These are phyloP conservation scores for Hymenoscyphus fructigenus DNA, from an alignment of 2,329 filamentous ascomycete species.

Conservation along the genomic window DNA sequence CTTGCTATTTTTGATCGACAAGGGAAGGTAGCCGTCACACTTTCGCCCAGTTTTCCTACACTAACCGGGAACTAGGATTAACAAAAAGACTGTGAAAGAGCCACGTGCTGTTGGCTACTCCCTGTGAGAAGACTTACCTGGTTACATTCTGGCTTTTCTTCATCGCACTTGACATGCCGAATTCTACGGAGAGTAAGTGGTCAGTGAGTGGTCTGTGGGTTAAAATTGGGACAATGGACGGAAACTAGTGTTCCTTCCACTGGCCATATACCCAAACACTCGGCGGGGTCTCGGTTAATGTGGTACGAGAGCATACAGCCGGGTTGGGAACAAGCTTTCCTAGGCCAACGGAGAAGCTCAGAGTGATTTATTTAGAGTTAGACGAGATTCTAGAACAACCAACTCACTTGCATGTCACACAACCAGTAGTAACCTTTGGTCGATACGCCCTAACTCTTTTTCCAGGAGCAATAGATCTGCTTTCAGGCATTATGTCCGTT, in stretches of 20 bases:
- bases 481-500: background rate
- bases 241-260: background rate
- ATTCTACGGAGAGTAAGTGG: background rate
- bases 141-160: conserved; percentile 10
- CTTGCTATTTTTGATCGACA: background rate
- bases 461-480: background rate
- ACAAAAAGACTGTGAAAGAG: no score
- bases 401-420: conserved; percentile 10
- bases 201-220: background rate
- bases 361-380: no score
- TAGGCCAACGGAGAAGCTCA: no score
- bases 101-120: no score
- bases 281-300: background rate
- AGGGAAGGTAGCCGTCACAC: conserved; percentile 14
- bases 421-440: conserved; percentile 6
- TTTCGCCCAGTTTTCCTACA: conserved; percentile 11
- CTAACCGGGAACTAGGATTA: background rate
- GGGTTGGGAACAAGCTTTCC: background rate
- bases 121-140: no score
- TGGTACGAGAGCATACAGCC: background rate
- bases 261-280: background rate
- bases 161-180: conserved; percentile 14
- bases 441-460: conserved; percentile 3
- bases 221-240: background rate
- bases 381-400: background rate